Evolutionary conservation across 2,329 filamentous ascomycete species (phyloP), one percentile per base, ranked within the genome.

Genomic region (Erysiphe pulchra): DNA sequence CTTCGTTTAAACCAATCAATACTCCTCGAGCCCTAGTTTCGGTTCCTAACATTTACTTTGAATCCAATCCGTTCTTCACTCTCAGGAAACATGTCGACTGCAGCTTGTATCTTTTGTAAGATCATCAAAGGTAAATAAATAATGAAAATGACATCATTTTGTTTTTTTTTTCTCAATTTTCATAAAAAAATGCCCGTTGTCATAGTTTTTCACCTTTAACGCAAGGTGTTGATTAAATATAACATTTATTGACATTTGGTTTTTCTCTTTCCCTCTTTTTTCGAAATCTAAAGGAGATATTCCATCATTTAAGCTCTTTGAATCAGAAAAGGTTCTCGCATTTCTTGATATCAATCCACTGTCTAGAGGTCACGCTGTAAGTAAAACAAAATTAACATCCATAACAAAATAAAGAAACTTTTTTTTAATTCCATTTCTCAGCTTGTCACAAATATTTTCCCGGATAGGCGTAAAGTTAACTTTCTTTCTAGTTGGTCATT

Each of bases 291-390:
- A 8, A 94, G 86, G 86, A 53, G 87, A 95, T 50, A 94, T 98
- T 61, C 90, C 90, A 43, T 87, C 76, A 55, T 79, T 95, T 69
- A 98, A 94, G 72, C 77, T 98, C 63, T 86, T 83, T 60, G 90
- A 98, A 65, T 90, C 74, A 56, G 81, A 92, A 34, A 93, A 87
- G 66, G 82, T 87, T 41, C 70, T 93, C 50, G 90, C 90, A 10
- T 98, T 98, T 62, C 79, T 98, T 53, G 90, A 98, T 62, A 94
- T 98, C 63, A 78, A 84, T 52, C 90, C 90, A 4, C 66, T 95
- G 18, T 84, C 78, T 62, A 73, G 73, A 58, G 90, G 90, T 47
- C 90, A 98, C 59, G 82, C 86, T 52, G 87, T 94, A 69, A 56
- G 75, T 62, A 28, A 28, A 28, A 8, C 24, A 28, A 28, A 28